A percentile compares a stretch with the other conserved stretches of the same genome.
Evolutionary conservation across 768 basidiomycete genomes (phyloP).

Genomic region (Tephrocybe sp.): DNA sequence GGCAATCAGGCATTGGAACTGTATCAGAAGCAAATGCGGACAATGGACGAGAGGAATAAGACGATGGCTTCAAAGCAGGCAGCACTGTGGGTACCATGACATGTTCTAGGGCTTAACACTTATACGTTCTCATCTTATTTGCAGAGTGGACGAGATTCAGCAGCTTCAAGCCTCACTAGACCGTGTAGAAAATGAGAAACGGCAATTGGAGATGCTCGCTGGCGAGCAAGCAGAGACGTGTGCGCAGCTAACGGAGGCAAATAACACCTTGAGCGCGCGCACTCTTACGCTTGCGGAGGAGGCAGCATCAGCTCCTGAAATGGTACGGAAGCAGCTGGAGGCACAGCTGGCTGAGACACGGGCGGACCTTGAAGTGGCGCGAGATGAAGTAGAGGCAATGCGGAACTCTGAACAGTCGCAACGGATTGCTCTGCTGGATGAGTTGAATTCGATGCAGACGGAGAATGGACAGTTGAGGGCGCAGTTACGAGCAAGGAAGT

Average conservation of each 20-base stretch:
- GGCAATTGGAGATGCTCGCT: slow-evolving; percentile 63
- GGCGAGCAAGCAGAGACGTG: slow-evolving; percentile 74
- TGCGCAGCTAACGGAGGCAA: slow-evolving; percentile 72
- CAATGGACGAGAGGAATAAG: slow-evolving; percentile 73
- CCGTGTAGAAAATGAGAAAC: slow-evolving; percentile 57
- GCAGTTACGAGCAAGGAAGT: slow-evolving; percentile 64
- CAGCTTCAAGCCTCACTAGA: slow-evolving; percentile 62
- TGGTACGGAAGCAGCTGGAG: slow-evolving; percentile 62
- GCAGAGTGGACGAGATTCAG: slow-evolving; percentile 65
- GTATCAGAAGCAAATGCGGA: slow-evolving; percentile 85
- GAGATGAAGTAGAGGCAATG: slow-evolving; percentile 69
- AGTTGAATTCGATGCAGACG: slow-evolving; percentile 79
- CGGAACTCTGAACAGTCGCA: slow-evolving; percentile 74
- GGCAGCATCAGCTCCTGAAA: slow-evolving; percentile 53
- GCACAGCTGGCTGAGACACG: slow-evolving; percentile 58
- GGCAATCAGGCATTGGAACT: slow-evolving; percentile 77
- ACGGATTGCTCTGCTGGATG: slow-evolving; percentile 81
- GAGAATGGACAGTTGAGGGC: slow-evolving; percentile 71
- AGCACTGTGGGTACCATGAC: slow-evolving; percentile 44
- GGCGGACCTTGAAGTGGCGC: slow-evolving; percentile 58
- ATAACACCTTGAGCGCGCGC: slow-evolving; percentile 71
- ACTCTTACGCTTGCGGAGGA: slow-evolving; percentile 72
- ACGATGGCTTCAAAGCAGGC: slow-evolving; percentile 48
- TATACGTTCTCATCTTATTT: slow-evolving; percentile 16
- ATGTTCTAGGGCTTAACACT: neutral